Evolutionary conservation across 768 basidiomycete species (phyloP).

Genomic region (Amanita brunnescens): DNA sequence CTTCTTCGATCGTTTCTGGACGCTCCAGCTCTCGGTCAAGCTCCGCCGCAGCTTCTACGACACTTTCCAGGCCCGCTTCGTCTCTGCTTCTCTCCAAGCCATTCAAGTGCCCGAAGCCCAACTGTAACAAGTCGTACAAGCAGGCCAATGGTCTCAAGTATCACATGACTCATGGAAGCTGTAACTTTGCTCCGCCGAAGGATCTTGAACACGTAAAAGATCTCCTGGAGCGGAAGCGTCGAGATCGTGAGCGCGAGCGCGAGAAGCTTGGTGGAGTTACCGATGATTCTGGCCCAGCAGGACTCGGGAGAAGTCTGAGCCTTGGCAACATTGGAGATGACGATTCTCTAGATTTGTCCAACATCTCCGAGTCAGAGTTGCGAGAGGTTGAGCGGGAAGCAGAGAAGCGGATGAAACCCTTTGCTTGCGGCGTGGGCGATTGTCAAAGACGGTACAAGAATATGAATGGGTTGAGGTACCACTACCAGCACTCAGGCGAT

Average conservation of each 20-base stretch:
- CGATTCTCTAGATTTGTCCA: slow-evolving; percentile 28
- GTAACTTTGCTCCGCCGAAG: slow-evolving; percentile 89
- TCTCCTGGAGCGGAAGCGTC: slow-evolving; percentile 49
- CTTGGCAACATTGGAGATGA: slow-evolving; percentile 4
- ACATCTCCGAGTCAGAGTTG: slow-evolving; percentile 54
- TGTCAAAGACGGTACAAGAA: slow-evolving; percentile 92
- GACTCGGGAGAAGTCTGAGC: slow-evolving; percentile 6
- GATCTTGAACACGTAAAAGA: slow-evolving; percentile 72
- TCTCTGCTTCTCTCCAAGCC: slow-evolving; percentile 74
- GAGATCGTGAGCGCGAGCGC: slow-evolving; percentile 25
- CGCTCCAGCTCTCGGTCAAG: slow-evolving; percentile 6
- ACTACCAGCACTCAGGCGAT: slow-evolving; percentile 94
- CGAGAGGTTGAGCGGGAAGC: slow-evolving; percentile 77
- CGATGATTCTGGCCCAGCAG: slow-evolving; percentile 4
- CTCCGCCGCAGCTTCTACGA: slow-evolving; percentile 7
- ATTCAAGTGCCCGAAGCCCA: slow-evolving; percentile 89
- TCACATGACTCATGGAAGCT: slow-evolving; percentile 87
- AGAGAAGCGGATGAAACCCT: slow-evolving; percentile 74
- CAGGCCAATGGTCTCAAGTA: slow-evolving; percentile 94
- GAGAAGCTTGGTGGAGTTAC: slow-evolving; percentile 15
- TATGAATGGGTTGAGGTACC: slow-evolving; percentile 95
- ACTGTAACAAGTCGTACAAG: slow-evolving; percentile 95
- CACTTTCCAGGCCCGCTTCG: slow-evolving; percentile 32
- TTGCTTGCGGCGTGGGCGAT: slow-evolving; percentile 83
- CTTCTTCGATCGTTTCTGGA: slow-evolving; percentile 8